A percentile compares a stretch with the other conserved stretches of the same genome.
These are phyloP conservation scores for Citrus maxima DNA, from an alignment of 345 rosid species.

Conservation along the genomic window DNA sequence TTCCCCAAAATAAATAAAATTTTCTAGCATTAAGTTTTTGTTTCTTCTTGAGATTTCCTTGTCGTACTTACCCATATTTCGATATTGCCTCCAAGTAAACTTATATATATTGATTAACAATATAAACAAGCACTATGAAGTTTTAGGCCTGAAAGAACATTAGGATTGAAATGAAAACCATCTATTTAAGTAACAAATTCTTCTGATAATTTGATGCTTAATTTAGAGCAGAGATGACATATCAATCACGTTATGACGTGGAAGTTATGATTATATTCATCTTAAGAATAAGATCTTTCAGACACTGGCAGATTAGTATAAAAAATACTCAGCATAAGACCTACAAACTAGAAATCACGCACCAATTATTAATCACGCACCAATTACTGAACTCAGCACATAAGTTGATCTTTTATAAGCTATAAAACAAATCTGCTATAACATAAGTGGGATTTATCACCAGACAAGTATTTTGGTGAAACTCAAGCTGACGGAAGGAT, in stretches of 20 bases:
- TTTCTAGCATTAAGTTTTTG: background rate
- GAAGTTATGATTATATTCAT: background rate
- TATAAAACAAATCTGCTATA: too few species aligned
- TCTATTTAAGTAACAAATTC: background rate
- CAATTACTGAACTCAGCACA: background rate
- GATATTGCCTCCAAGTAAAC: background rate
- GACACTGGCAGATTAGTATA: background rate
- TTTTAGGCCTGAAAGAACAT: background rate
- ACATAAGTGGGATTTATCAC: background rate
- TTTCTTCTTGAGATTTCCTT: background rate
- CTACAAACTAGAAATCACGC: background rate
- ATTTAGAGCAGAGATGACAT: background rate
- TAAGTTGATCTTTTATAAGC: too few species aligned
- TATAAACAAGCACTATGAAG: background rate
- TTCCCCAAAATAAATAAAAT: background rate
- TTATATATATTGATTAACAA: background rate
- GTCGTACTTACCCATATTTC: background rate
- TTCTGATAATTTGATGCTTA: background rate
- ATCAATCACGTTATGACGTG: background rate
- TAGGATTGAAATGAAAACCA: background rate
- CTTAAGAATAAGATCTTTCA: background rate
- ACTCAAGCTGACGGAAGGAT: slow-evolving; percentile 71
- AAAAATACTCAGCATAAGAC: background rate
- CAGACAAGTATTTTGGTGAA: slow-evolving; percentile 1
- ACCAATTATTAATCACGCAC: background rate